A percentile compares a stretch with the other conserved stretches of the same genome.
phyloP scores from a whole-genome alignment of 768 basidiomycete genomes.

The Xanthoconium stramineum region DNA sequence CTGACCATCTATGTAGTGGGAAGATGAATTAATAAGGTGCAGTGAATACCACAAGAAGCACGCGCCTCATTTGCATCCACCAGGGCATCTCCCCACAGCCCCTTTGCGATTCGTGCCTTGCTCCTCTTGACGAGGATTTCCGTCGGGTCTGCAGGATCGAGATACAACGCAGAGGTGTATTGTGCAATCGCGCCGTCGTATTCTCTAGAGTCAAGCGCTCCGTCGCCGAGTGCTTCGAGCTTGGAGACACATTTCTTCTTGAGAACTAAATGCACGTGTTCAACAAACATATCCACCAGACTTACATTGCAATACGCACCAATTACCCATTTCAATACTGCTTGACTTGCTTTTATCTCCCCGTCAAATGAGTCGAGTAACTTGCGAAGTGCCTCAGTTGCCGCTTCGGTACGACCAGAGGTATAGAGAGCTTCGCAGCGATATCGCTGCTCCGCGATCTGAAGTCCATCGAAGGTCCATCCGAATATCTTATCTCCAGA shows the following conservation, averaged over 20 bases:
- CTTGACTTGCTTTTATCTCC: neutral
- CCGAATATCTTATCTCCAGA: conserved; percentile 2
- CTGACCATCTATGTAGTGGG: neutral
- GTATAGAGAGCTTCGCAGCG: neutral
- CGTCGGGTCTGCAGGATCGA: neutral
- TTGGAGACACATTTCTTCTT: neutral
- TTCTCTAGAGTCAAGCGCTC: neutral
- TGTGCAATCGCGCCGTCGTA: neutral
- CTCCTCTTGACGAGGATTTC: neutral
- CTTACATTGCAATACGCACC: neutral
- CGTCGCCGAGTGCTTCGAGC: neutral
- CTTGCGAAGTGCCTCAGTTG: neutral
- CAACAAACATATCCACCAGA: neutral
- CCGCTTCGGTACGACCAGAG: neutral
- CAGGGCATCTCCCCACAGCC: neutral
- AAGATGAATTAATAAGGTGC: neutral
- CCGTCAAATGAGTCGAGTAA: neutral
- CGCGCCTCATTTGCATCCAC: neutral
- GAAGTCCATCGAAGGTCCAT: conserved; percentile 3
- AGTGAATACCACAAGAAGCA: neutral
- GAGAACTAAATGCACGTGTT: neutral
- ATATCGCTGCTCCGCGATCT: neutral
- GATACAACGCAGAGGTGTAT: neutral
- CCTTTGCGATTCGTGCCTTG: neutral
- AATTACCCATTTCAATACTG: neutral